Evolutionary conservation across 139 green algal genomes (phyloP), one percentile per base, ranked within the genome.

Genomic region (Prasinococcaceae sp.): DNA sequence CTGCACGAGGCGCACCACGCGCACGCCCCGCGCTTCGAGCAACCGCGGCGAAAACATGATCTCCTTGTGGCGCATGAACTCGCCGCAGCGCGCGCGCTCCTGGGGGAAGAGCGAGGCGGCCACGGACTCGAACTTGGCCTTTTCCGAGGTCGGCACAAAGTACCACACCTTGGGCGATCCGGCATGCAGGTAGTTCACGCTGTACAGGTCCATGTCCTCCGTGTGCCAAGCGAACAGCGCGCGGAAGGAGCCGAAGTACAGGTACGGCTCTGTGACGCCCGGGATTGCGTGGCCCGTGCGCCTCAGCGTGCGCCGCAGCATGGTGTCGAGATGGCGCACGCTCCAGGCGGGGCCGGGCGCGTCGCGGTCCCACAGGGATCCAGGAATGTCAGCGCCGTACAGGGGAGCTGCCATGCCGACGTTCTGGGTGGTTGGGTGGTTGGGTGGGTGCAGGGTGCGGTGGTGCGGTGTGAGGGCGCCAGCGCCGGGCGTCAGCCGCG

Each of bases 141-240:
- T n/a, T n/a, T 42, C 16, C 17, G 47, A 45, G 47, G 17, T 8
- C 17, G 27, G 43, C 6, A 2, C 16, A 10, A 40, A 20, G 49
- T 47, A 72, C 79, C 79, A 85, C 6, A 79, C 63, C 76, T 97
- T 96, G 46, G 84, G 78, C 24, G 75, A 78, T 4, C 88, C 88
- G 61, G 76, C 88, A 75, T 97, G 88, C 38, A 95, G 69, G 72
- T 85, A 97, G 75, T 97, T 97, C 46, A 95, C 77, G 55, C 65
- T 84, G 40, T 83, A 78, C 22, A 97, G 70, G 63, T 97, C 88
- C 19, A 84, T 66, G 56, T 97, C 88, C 69, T 97, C 88, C 61
- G 80, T 84, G 66, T 87, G 51, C 79, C 79, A 87, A 1, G 80
- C 82, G 59, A 93, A 93, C 35, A 76, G 65, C 36, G 43, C 74